Evolutionary conservation across 805 yeast genomes (phyloP), one percentile per base, ranked within the genome.

Genomic region (Lachancea thermotolerans): DNA sequence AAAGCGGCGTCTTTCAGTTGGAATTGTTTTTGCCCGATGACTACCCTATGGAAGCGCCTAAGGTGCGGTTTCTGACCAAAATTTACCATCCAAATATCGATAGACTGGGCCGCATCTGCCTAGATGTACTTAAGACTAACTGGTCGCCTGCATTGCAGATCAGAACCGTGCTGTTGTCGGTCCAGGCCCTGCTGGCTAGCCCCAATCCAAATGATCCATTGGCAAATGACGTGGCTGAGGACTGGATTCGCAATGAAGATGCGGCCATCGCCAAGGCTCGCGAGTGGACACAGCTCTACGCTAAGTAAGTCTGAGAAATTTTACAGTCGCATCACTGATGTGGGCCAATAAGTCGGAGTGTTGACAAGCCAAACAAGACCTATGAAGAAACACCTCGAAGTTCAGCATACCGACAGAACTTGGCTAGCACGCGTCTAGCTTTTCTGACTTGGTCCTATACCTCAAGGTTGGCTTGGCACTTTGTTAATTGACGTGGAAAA

Each of bases 131-230:
- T 62, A 93, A 91, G 68, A 77, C 86, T 56, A 90, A 91, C 68
- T 93, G 99, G 99, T 85, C 95, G 9, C 98, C 99, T 3, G 99
- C 99, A 0, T 72, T 91, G 49, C 98, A 93, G 64, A 93, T 93
- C 52, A 77, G 98, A 65, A 93, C 98, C 8, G 84, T 93, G 18
- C 70, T 93, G 50, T 72, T 93, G 46, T 86, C 96, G 9, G 84
- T 93, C 48, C 99, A 93, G 67, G 97, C 98, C 0, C 70, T 93
- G 46, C 69, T 93, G 42, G 96, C 95, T 2, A 89, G 96, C 4
- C 99, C 99, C 10, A 93, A 93, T 58, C 99, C 99, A 2, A 96
- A 93, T 62, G 99, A 93, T 66, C 99, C 99, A 1, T 73, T 93
- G 54, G 98, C 98, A 15, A 93, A 93, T 59, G 98, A 93, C 54